phyloP scores from a whole-genome alignment of 1,284 basidiomycete species.

The Gymnopus androsaceus region DNA sequence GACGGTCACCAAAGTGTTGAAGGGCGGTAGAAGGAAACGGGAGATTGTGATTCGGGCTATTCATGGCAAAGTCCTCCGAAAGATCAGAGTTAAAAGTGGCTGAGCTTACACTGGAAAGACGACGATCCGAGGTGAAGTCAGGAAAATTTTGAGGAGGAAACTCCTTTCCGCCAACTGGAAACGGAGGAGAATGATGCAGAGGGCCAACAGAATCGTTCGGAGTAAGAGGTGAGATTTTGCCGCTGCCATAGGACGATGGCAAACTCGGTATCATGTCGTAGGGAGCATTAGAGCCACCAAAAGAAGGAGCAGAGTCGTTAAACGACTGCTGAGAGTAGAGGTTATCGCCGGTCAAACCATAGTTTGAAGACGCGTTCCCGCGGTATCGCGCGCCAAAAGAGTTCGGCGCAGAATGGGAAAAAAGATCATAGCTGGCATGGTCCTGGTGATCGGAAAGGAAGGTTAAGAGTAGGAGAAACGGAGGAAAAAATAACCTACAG shows the following conservation, averaged over 20 bases:
- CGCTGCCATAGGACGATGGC: slow-evolving; percentile 62
- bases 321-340: slow-evolving; percentile 62
- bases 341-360: slow-evolving; percentile 52
- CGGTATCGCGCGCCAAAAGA: slow-evolving; percentile 63
- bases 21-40: slow-evolving; percentile 50
- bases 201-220: slow-evolving; percentile 62
- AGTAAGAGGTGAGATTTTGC: slow-evolving; percentile 73
- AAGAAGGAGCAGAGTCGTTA: slow-evolving; percentile 57
- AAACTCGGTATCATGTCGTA: slow-evolving; percentile 67
- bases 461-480: slow-evolving; percentile 32
- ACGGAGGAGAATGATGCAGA: slow-evolving; percentile 56
- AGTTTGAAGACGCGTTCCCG: slow-evolving; percentile 61
- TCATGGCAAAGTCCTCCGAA: slow-evolving; percentile 61
- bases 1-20: slow-evolving; percentile 59
- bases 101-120: slow-evolving; percentile 38
- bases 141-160: slow-evolving; percentile 50
- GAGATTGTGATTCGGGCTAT: slow-evolving; percentile 43
- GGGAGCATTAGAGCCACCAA: slow-evolving; percentile 50
- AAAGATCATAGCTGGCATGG: slow-evolving; percentile 61
- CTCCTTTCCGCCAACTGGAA: slow-evolving; percentile 57
- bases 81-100: slow-evolving; percentile 57
- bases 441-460: slow-evolving; percentile 42
- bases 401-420: slow-evolving; percentile 45
- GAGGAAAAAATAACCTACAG: slow-evolving; percentile 27
- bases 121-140: slow-evolving; percentile 60